Evolutionary conservation across 2,329 filamentous ascomycete species (phyloP).

Genomic region (Aspergillus pseudoviridinutans): DNA sequence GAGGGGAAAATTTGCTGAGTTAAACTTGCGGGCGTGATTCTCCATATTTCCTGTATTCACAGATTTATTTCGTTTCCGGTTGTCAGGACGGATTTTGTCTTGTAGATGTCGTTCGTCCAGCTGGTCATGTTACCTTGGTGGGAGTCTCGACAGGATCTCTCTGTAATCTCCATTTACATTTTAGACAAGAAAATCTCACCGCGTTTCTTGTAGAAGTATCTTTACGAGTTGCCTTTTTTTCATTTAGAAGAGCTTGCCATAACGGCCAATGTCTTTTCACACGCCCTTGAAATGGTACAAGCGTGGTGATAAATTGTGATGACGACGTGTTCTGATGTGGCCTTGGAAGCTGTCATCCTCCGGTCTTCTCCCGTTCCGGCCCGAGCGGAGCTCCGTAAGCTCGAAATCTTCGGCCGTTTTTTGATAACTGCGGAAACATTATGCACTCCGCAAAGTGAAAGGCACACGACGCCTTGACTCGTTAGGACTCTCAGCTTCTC

Average conservation of each 20-base stretch:
- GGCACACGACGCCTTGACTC: neutral
- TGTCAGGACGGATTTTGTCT: conserved; percentile 8
- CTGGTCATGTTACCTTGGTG: conserved; percentile 8
- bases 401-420: conserved; percentile 6
- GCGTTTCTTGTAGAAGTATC: neutral
- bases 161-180: conserved; percentile 11
- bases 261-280: neutral
- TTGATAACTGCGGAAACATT: neutral
- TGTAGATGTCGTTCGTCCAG: conserved; percentile 11
- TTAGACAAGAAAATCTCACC: conserved; percentile 12
- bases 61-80: conserved; percentile 17
- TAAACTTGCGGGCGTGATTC: conserved; percentile 24
- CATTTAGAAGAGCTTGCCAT: neutral
- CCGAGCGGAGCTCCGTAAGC: conserved; percentile 14
- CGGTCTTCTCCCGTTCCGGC: conserved; percentile 15
- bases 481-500: neutral
- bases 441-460: neutral
- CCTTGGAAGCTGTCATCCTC: neutral
- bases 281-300: neutral
- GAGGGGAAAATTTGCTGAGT: conserved; percentile 22
- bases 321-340: neutral
- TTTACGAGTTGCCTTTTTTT: neutral
- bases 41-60: conserved; percentile 24
- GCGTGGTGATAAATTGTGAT: neutral
- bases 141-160: conserved; percentile 5